Conservation (phyloP, 805 yeast species). For the Wickerhamiella sorbophila region DNA sequence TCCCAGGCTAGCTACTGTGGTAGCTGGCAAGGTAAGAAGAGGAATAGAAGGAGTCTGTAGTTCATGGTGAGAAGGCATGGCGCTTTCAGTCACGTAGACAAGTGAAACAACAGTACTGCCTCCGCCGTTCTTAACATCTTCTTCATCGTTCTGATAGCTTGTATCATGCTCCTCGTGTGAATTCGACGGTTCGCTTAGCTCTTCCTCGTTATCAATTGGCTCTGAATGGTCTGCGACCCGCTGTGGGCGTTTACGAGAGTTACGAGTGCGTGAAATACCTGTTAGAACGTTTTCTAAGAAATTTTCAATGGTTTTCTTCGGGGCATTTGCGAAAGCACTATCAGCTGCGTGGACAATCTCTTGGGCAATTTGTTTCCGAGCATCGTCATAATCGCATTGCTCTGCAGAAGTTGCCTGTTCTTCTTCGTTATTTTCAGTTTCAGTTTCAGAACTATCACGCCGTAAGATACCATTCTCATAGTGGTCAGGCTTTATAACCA, state of each 20-base stretch:
- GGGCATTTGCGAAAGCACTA: background rate
- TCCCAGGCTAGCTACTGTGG: background rate
- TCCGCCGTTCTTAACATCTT: background rate
- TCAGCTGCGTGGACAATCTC: background rate
- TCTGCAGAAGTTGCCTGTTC: background rate
- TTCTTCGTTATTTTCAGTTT: background rate
- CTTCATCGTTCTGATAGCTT: background rate
- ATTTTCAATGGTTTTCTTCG: background rate
- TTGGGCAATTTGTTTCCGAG: background rate
- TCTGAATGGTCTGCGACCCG: background rate
- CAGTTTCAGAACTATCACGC: background rate
- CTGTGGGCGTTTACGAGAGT: background rate
- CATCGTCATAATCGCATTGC: background rate
- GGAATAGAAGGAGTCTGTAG: background rate
- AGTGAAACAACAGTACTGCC: background rate
- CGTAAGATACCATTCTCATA: background rate
- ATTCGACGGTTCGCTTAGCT: background rate
- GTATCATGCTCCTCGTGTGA: background rate
- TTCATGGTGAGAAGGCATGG: background rate
- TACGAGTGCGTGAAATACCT: background rate
- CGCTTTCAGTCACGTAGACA: background rate
- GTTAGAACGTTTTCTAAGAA: background rate
- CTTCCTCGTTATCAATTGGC: background rate
- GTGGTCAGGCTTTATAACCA: background rate
- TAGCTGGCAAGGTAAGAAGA: background rate